These are phyloP conservation scores for Penicillium sp. DNA, from an alignment of 2,329 filamentous ascomycete genomes.

Conservation along the genomic window DNA sequence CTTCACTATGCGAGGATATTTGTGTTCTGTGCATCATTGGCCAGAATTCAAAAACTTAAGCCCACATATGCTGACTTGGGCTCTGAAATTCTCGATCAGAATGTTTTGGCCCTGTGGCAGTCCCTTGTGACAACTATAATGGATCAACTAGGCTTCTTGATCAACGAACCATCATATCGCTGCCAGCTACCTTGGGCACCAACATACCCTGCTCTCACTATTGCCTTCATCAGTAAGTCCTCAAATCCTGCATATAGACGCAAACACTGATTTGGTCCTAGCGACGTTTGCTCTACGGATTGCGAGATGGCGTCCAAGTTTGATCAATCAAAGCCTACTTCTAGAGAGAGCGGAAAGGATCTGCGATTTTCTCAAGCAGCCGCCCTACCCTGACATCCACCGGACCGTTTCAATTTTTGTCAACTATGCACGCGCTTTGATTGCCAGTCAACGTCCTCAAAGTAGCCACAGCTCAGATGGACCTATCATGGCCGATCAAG, in stretches of 20 bases:
- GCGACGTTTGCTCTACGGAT: constrained; percentile 38
- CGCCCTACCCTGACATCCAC: constrained; percentile 42
- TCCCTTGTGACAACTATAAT: constrained; percentile 36
- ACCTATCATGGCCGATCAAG: constrained; percentile 18
- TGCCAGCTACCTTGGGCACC: constrained; percentile 38
- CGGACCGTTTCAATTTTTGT: constrained; percentile 41
- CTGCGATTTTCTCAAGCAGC: constrained; percentile 37
- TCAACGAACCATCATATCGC: constrained; percentile 35
- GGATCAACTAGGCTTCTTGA: constrained; percentile 35
- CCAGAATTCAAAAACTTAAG: constrained; percentile 38
- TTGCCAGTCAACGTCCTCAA: constrained; percentile 29
- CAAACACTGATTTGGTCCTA: constrained; percentile 15
- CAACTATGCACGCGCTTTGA: constrained; percentile 37
- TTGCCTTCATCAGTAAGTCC: constrained; percentile 40
- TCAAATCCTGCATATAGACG: neutral
- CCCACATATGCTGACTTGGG: constrained; percentile 21
- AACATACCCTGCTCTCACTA: constrained; percentile 37
- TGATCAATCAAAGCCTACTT: constrained; percentile 34
- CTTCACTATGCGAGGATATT: constrained; percentile 37
- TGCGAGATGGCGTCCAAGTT: constrained; percentile 35
- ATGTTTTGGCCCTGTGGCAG: constrained; percentile 33
- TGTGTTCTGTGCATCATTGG: constrained; percentile 34
- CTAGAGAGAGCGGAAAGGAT: constrained; percentile 35
- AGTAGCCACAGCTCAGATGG: constrained; percentile 18
- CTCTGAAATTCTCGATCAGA: constrained; percentile 23